Percentiles rank a stretch among this genome's conserved stretches.
Evolutionary conservation across 2,329 filamentous ascomycete genomes (phyloP).

Genomic region (Penicillium sp.): DNA sequence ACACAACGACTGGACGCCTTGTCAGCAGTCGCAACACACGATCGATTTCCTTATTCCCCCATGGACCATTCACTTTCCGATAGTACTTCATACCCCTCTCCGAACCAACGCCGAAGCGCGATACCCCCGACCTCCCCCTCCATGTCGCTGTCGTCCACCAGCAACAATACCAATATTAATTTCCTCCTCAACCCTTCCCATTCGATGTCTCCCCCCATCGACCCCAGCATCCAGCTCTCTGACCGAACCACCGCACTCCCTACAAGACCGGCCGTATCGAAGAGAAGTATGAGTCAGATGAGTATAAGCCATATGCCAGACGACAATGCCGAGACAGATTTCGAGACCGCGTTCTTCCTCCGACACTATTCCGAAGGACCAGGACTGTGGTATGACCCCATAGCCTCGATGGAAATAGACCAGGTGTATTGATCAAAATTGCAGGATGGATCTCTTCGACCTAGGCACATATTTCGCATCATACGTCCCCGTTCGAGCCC

Average conservation of each 20-base stretch:
- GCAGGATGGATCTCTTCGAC: slow-evolving; percentile 49
- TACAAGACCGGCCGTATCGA: slow-evolving; percentile 24
- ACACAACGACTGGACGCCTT: slow-evolving; percentile 57
- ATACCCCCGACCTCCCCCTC: slow-evolving; percentile 44
- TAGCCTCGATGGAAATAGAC: neutral
- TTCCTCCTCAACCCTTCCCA: slow-evolving; percentile 56
- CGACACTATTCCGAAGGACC: slow-evolving; percentile 62
- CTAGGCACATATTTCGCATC: slow-evolving; percentile 61
- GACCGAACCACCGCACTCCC: slow-evolving; percentile 34
- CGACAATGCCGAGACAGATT: slow-evolving; percentile 46
- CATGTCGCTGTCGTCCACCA: slow-evolving; percentile 43
- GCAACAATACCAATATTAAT: slow-evolving; percentile 50
- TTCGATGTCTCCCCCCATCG: slow-evolving; percentile 46
- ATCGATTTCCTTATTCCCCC: slow-evolving; percentile 35
- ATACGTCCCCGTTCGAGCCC: slow-evolving; percentile 60
- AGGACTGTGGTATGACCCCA: slow-evolving; percentile 54
- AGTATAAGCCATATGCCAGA: slow-evolving; percentile 27
- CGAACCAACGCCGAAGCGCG: slow-evolving; percentile 35
- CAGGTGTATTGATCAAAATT: slow-evolving; percentile 9
- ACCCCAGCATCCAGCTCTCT: slow-evolving; percentile 41
- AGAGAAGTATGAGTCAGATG: slow-evolving; percentile 21
- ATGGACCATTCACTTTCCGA: slow-evolving; percentile 29
- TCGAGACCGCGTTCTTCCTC: slow-evolving; percentile 61
- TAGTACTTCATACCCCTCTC: slow-evolving; percentile 31
- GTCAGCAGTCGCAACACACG: slow-evolving; percentile 53